Evolutionary conservation across 768 basidiomycete species (phyloP).

Genomic region (Plicaturopsis crispa): DNA sequence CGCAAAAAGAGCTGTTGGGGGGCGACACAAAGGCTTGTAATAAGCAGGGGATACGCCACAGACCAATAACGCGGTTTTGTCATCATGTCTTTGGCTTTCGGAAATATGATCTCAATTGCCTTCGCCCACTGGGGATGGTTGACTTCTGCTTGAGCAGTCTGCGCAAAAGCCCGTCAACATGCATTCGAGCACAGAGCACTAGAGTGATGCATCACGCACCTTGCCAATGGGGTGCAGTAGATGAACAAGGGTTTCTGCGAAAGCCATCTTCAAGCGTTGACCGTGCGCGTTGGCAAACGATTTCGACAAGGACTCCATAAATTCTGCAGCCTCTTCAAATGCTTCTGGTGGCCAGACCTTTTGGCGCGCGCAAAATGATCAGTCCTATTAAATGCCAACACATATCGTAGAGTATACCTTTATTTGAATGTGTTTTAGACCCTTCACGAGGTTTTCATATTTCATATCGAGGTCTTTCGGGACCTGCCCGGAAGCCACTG

Average conservation of each 20-base stretch:
- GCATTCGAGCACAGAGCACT: neutral
- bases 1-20: slow-evolving; percentile 80
- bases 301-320: slow-evolving; percentile 76
- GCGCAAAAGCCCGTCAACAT: slow-evolving; percentile 4
- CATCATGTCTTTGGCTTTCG: slow-evolving; percentile 80
- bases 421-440: slow-evolving; percentile 75
- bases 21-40: slow-evolving; percentile 81
- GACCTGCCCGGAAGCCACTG: slow-evolving; percentile 67
- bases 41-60: slow-evolving; percentile 75
- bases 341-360: slow-evolving; percentile 92
- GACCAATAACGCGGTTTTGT: slow-evolving; percentile 87
- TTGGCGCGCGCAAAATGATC: neutral
- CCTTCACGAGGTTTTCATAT: slow-evolving; percentile 80
- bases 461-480: slow-evolving; percentile 75
- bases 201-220: slow-evolving; percentile 30
- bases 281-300: slow-evolving; percentile 84
- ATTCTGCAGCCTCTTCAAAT: slow-evolving; percentile 91
- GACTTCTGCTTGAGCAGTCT: slow-evolving; percentile 94
- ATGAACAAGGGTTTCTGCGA: slow-evolving; percentile 73
- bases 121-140: slow-evolving; percentile 94
- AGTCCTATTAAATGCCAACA: neutral
- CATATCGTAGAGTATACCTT: slow-evolving; percentile 38
- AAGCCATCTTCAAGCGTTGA: slow-evolving; percentile 70
- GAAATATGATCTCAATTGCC: slow-evolving; percentile 78
- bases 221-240: slow-evolving; percentile 86